Percentiles rank a stretch among this genome's conserved stretches.
Evolutionary conservation across 345 rosid species (phyloP).

Genomic region (Lenwebbia sp.): DNA sequence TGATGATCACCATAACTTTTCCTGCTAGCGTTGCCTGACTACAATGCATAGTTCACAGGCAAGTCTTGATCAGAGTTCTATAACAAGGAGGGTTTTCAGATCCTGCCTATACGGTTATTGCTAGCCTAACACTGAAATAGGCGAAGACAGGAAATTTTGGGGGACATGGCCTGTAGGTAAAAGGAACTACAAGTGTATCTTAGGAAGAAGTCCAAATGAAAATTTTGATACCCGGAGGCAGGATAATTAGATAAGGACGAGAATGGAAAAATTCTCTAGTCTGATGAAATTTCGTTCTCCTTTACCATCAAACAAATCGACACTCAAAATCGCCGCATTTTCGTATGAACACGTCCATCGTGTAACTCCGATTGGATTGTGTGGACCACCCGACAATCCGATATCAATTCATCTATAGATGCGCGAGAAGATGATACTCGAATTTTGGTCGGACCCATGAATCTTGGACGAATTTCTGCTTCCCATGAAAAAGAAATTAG

Average conservation of each 20-base stretch:
- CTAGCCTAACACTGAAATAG: background rate
- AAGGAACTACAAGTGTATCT: background rate
- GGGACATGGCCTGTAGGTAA: background rate
- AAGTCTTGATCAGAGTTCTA: background rate
- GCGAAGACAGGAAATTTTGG: background rate
- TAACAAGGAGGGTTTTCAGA: background rate
- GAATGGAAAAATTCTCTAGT: background rate
- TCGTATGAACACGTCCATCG: background rate
- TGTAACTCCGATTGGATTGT: background rate
- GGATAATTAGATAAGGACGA: background rate
- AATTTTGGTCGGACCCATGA: background rate
- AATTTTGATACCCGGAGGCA: background rate
- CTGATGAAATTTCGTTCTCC: background rate
- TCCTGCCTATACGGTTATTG: background rate
- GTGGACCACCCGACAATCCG: background rate
- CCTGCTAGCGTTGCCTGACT: background rate
- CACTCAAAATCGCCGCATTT: background rate
- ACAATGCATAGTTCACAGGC: background rate
- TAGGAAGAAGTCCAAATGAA: background rate
- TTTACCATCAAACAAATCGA: background rate
- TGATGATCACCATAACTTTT: background rate
- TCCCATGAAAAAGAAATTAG: background rate
- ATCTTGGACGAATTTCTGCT: background rate
- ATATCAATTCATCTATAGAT: background rate
- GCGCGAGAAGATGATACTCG: background rate